Evolutionary conservation across 495 filamentous ascomycete genomes (phyloP).

Genomic region (Cudoniella acicularis): DNA sequence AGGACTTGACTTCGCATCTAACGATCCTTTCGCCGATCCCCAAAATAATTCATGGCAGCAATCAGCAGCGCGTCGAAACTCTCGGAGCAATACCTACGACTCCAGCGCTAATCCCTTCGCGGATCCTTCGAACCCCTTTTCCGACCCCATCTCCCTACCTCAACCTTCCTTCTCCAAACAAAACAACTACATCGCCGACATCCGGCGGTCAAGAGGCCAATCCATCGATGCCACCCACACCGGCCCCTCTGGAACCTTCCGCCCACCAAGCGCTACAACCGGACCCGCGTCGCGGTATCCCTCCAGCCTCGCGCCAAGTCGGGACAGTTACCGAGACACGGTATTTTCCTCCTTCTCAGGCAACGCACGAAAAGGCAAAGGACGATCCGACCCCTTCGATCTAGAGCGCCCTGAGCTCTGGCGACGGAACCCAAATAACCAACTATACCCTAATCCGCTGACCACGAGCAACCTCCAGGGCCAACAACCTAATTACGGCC

Average conservation of each 20-base stretch:
- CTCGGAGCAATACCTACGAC: not conserved
- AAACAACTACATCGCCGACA: slow-evolving; percentile 38
- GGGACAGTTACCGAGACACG: slow-evolving; percentile 24
- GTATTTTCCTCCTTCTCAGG: slow-evolving; percentile 24
- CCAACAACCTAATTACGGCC: not conserved
- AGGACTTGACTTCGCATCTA: slow-evolving; percentile 32
- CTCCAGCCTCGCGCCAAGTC: slow-evolving; percentile 18
- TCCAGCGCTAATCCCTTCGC: not conserved
- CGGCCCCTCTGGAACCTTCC: slow-evolving; percentile 23
- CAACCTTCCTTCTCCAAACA: slow-evolving; percentile 24
- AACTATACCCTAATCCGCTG: slow-evolving; percentile 3
- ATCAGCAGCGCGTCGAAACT: not conserved
- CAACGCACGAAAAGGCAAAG: slow-evolving; percentile 37
- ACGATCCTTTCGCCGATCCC: slow-evolving; percentile 42
- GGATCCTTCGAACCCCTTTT: slow-evolving; percentile 37
- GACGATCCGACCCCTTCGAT: slow-evolving; percentile 65
- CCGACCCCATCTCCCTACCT: slow-evolving; percentile 33
- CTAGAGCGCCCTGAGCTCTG: slow-evolving; percentile 52
- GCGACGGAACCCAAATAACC: slow-evolving; percentile 13
- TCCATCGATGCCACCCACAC: slow-evolving; percentile 32
- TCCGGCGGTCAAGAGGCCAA: slow-evolving; percentile 41
- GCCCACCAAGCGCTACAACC: slow-evolving; percentile 6
- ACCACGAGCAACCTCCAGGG: not conserved
- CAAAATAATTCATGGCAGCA: slow-evolving; percentile 2
- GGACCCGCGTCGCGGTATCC: slow-evolving; percentile 17